Evolutionary conservation across 352 stramenopile species (phyloP), one percentile per base, ranked within the genome.

Genomic region (Globisporangium takayamanum): DNA sequence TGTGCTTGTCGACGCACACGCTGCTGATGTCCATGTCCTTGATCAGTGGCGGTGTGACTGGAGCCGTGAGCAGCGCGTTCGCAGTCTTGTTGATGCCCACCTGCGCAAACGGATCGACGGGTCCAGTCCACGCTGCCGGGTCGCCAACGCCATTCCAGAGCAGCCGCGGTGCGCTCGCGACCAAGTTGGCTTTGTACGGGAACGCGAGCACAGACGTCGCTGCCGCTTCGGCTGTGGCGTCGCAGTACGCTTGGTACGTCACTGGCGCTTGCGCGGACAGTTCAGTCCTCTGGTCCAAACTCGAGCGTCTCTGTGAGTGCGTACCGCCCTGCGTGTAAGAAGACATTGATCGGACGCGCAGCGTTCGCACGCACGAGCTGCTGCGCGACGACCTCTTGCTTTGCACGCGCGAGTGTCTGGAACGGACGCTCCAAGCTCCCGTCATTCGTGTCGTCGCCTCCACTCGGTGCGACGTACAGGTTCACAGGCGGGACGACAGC

Each of bases 231-330:
- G 66, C 53, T 2, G 37, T 51, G 18, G 74, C 41, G n/a, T 88
- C 67, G 50, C 82, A 92, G 60, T 80, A 92, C 15, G 82, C 76
- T 62, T 89, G 73, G 55, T 89, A 92, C 39, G 78, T 85, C 52
- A 92, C 70, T 0, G 59, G 55, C 0, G 73, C 60, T 1, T 62
- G 39, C 2, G 46, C 41, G 0, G 70, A 70, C 15, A 50, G 53
- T 15, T 80, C 78, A 0, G 66, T 92, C 80, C 14, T 70, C 51
- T 1, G 52, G 48, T 1, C 62, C 64, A 44, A 90, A 81, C 25
- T 89, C 78, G 20, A 89, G 67, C 18, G 76, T 89, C 5, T 72
- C 51, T 2, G 57, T 57, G 6, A 92, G 62, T 36, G 75, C 68
- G 44, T 92, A 90, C 3, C 70, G 66, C 0, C 82, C 80, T 1